A percentile compares a stretch with the other conserved stretches of the same genome.
Evolutionary conservation across 306 rosid genomes (phyloP).

Genomic region (Malus asiatica): DNA sequence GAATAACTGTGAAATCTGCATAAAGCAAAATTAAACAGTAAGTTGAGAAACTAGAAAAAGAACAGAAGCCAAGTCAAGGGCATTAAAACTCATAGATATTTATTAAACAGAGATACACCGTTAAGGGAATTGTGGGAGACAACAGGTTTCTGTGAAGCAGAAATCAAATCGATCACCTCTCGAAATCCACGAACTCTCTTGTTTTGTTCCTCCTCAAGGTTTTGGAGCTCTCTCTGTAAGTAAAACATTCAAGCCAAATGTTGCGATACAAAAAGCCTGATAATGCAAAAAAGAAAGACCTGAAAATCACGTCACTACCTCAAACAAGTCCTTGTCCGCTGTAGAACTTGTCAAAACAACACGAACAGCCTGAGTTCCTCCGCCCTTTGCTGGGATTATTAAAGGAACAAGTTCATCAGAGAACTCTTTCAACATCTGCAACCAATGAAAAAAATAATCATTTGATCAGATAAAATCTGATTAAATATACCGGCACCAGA

Average conservation of each 20-base stretch:
- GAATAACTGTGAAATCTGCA: conserved; percentile 78
- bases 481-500: background rate
- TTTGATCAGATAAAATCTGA: background rate
- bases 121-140: conserved; percentile 76
- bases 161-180: conserved; percentile 94
- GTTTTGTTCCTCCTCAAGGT: conserved; percentile 52
- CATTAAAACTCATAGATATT: conserved; percentile 17
- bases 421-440: conserved; percentile 57
- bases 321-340: conserved; percentile 64
- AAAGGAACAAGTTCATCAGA: conserved; percentile 64
- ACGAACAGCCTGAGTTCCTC: conserved; percentile 48
- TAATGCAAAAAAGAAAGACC: background rate
- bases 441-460: conserved; percentile 4
- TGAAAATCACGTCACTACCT: conserved; percentile 37
- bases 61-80: conserved; percentile 1
- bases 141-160: conserved; percentile 96
- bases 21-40: conserved; percentile 10
- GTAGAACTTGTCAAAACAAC: conserved; percentile 56
- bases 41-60: conserved; percentile 14
- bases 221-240: conserved; percentile 53
- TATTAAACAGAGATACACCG: conserved; percentile 58
- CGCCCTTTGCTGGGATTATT: conserved; percentile 45
- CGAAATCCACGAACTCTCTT: conserved; percentile 76
- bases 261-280: background rate
- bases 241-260: background rate